Evolutionary conservation across 805 yeast species (phyloP), one percentile per base, ranked within the genome.

Genomic region (Candida tallmaniae): DNA sequence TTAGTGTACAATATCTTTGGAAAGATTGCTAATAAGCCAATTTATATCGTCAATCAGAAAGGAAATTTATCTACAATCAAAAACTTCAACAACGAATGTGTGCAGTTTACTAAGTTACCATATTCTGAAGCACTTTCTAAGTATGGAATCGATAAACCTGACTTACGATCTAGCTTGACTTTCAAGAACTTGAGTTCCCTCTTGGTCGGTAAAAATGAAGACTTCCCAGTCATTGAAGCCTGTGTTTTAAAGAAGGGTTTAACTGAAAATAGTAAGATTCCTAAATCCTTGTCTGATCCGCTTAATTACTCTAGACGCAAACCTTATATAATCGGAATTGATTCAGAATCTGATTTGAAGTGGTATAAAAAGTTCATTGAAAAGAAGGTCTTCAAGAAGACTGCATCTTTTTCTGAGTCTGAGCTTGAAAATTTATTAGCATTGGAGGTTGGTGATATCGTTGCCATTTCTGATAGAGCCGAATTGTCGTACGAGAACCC

Each of bases 121-220:
- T 93, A 93, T 50, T 45, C 56, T 0, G 81, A 84, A 3, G 96
- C 87, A 0, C 67, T 93, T 56, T 52, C 74, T 2, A 65, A 60
- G 13, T 93, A 78, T 51, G 98, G 98, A 11, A 83, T 89, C 33
- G 98, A 93, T 54, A 93, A 93, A 55, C 98, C 98, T 0, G 97
- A 93, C 56, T 59, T 93, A 44, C 69, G 97, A 41, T 80, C 83
- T 0, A 51, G 62, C 1, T 44, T 86, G 21, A 52, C 66, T 22
- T 73, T 87, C 27, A 38, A 48, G 1, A 68, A 74, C 35, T 42
- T 87, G n/a, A 58, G 73, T 1, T 55, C 53, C 4, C 65, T 48
- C 36, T 68, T 71, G 15, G 51, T 40, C 0, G 56, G 38, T 2
- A 52, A 51, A 14, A 43, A 50, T 27, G 26, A 72, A 17, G 43